These are phyloP conservation scores for Candida nemodendra DNA, from an alignment of 805 yeast genomes.

Conservation along the genomic window DNA sequence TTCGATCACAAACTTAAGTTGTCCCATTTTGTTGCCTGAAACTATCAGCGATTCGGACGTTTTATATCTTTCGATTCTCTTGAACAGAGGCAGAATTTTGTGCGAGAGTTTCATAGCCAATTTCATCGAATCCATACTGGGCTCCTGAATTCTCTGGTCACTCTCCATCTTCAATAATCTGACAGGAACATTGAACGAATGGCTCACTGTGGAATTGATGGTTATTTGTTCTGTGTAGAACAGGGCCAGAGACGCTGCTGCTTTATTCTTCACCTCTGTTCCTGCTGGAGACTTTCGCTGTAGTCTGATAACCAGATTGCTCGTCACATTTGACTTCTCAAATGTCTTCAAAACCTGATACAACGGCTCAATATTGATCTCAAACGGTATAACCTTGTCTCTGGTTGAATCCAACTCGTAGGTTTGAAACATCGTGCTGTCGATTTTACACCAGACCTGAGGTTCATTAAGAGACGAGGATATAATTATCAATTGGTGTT, in stretches of 20 bases:
- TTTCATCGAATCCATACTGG: slow-evolving; percentile 55
- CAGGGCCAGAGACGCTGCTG: slow-evolving; percentile 51
- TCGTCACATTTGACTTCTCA: slow-evolving; percentile 50
- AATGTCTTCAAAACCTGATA: slow-evolving; percentile 56
- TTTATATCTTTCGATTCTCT: slow-evolving; percentile 64
- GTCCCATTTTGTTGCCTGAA: slow-evolving; percentile 48
- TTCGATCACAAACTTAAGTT: slow-evolving; percentile 49
- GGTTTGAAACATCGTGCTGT: slow-evolving; percentile 44
- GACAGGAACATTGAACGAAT: slow-evolving; percentile 71
- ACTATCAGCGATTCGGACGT: slow-evolving; percentile 50
- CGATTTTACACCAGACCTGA: slow-evolving; percentile 64
- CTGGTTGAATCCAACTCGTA: slow-evolving; percentile 52
- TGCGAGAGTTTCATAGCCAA: slow-evolving; percentile 51
- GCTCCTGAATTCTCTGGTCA: slow-evolving; percentile 58
- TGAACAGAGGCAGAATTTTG: slow-evolving; percentile 53
- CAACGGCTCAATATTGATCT: slow-evolving; percentile 60
- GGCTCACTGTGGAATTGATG: slow-evolving; percentile 49
- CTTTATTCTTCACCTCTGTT: slow-evolving; percentile 24
- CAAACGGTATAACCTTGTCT: slow-evolving; percentile 56
- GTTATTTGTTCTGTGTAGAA: slow-evolving; percentile 48
- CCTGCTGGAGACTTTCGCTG: slow-evolving; percentile 38
- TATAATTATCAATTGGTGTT: slow-evolving; percentile 46
- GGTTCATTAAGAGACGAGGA: slow-evolving; percentile 57
- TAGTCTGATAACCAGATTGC: slow-evolving; percentile 48
- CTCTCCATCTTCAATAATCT: slow-evolving; percentile 54